A percentile compares a stretch with the other conserved stretches of the same genome.
Evolutionary conservation across 768 basidiomycete species (phyloP).

Genomic region (Rhizopogon vesiculosus): DNA sequence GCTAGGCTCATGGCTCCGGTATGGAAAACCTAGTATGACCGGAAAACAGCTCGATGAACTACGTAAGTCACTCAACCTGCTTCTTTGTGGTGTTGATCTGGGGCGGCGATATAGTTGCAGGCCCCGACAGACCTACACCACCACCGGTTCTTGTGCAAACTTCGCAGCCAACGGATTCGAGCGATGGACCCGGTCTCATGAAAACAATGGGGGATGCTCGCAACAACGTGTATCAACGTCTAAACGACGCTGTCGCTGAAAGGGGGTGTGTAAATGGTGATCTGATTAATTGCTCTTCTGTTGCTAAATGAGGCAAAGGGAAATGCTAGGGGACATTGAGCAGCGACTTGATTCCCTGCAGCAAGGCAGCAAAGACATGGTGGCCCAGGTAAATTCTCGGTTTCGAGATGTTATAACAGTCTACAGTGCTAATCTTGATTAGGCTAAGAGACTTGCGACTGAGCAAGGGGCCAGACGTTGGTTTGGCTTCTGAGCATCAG

Average conservation of each 20-base stretch:
- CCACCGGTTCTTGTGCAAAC: conserved; percentile 8
- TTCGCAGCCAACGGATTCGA: conserved; percentile 15
- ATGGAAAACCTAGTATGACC: conserved; percentile 40
- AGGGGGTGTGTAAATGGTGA: conserved; percentile 44
- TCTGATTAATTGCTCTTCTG: background rate
- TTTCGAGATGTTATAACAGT: too few relatives aligned
- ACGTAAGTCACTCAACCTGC: conserved; percentile 27
- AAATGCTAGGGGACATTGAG: conserved; percentile 57
- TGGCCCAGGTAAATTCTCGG: conserved; percentile 42
- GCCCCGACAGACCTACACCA: conserved; percentile 56
- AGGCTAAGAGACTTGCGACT: conserved; percentile 63
- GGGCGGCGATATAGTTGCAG: conserved; percentile 44
- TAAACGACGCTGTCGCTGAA: conserved; percentile 54
- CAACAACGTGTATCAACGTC: conserved; percentile 37
- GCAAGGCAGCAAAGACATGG: conserved; percentile 62
- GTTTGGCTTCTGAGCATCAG: conserved; percentile 45
- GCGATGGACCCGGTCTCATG: conserved; percentile 15
- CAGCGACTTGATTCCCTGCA: conserved; percentile 62
- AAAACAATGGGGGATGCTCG: conserved; percentile 34
- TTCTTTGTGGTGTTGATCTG: background rate
- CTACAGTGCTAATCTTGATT: background rate
- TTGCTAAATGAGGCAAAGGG: conserved; percentile 29
- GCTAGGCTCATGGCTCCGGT: conserved; percentile 52
- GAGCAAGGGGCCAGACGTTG: conserved; percentile 62
- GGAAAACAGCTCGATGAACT: conserved; percentile 59